Evolutionary conservation across 257 asterid genomes (phyloP), one percentile per base, ranked within the genome.

Genomic region (Lycium ferocissimum): DNA sequence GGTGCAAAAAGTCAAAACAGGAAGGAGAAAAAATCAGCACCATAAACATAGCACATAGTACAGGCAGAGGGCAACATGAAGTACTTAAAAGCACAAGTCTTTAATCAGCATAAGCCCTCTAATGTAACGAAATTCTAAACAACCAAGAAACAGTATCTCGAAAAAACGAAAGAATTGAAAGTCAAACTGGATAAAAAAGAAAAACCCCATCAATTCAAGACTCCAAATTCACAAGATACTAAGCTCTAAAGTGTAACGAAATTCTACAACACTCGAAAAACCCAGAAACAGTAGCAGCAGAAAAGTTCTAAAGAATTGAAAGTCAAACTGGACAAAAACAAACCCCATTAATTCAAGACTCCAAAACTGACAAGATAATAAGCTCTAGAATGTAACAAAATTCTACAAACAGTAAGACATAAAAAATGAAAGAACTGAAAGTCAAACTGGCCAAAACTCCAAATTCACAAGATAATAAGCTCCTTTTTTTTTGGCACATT

Each of bases 231-330:
- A 66, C 72, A 65, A 65, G 37, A 65, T 65, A 26, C 45, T 10
- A 73, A 11, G 5, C 62, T 38, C 20, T 6, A 75, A 54, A 75
- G 20, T 1, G 13, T 12, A 76, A 76, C 14, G 12, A 76, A 76
- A 51, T 51, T 51, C 80, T 73, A 73, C 59, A 47, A 73, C 13
- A 47, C 81, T 73, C 26, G 11, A 51, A 7, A 45, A 73, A 73
- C 80, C 59, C 6, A 45, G 26, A 71, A 71, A 43, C 57, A 71
- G 56, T 43, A 26, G 33, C 33, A 71, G 57, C 56, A 9, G 9
- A 40, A 17, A 49, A 71, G 18, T 9, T 14, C 9, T 3, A 43
- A 71, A 71, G 35, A 18, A 45, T 11, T 72, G 38, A 72, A 72
- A 45, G n/a, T 26, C 38, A 65, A 72, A 53, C 10, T 33, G 33